These are phyloP conservation scores for Pleoardoris graminearum DNA, from an alignment of 2,329 filamentous ascomycete genomes.

Conservation along the genomic window DNA sequence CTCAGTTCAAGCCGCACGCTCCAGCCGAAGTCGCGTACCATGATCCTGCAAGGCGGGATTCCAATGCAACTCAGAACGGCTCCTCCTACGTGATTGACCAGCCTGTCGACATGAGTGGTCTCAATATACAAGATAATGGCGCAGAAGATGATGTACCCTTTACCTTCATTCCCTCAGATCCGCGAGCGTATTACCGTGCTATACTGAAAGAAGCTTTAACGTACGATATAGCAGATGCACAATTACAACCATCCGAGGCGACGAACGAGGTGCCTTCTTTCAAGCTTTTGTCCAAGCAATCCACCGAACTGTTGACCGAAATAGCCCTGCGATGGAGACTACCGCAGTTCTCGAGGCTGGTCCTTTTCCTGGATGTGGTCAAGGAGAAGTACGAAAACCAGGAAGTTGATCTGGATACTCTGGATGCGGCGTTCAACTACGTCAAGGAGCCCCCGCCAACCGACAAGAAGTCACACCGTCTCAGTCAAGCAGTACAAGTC, in stretches of 20 bases:
- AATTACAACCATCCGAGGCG: slow-evolving; percentile 54
- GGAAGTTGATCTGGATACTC: slow-evolving; percentile 76
- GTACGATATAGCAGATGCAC: slow-evolving; percentile 61
- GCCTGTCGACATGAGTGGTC: slow-evolving; percentile 66
- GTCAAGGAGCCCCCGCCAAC: slow-evolving; percentile 73
- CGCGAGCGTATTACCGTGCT: slow-evolving; percentile 79
- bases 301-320: slow-evolving; percentile 81
- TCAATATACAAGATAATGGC: slow-evolving; percentile 61
- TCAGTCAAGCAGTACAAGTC: slow-evolving; percentile 44
- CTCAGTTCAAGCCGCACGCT: slow-evolving; percentile 56
- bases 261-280: slow-evolving; percentile 54
- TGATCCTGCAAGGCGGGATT: slow-evolving; percentile 52
- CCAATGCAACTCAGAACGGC: slow-evolving; percentile 49
- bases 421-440: slow-evolving; percentile 82
- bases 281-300: slow-evolving; percentile 71
- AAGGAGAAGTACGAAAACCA: slow-evolving; percentile 80
- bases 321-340: slow-evolving; percentile 87
- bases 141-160: slow-evolving; percentile 66
- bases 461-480: slow-evolving; percentile 63
- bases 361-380: slow-evolving; percentile 82
- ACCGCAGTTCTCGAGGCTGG: slow-evolving; percentile 76
- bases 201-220: slow-evolving; percentile 76
- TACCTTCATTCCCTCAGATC: slow-evolving; percentile 86
- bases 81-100: slow-evolving; percentile 66
- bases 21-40: slow-evolving; percentile 49